Evolutionary conservation across 371 early-diverging fungal species (phyloP).

Genomic region (Lichtheimia corymbifera): DNA sequence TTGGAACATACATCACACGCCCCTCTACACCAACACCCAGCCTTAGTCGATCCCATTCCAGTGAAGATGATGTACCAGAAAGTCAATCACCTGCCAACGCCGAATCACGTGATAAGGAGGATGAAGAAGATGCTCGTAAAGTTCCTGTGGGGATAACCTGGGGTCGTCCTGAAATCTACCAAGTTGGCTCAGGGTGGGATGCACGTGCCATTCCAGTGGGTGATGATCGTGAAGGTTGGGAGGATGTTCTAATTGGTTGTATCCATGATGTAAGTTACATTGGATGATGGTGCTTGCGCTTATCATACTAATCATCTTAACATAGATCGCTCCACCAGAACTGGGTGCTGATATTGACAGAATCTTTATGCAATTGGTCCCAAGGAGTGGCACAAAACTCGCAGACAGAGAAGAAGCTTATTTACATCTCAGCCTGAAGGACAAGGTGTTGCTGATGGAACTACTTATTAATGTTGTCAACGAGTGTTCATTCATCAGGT

Average conservation of each 20-base stretch:
- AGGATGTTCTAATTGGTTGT: constrained; percentile 47
- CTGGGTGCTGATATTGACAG: constrained; percentile 45
- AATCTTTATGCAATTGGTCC: constrained; percentile 51
- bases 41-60: neutral
- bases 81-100: too few relatives aligned
- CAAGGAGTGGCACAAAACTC: constrained; percentile 33
- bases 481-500: constrained; percentile 45
- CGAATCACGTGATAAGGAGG: too few relatives aligned
- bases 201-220: constrained; percentile 25
- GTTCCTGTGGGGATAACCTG: neutral
- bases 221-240: constrained; percentile 48
- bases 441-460: constrained; percentile 52
- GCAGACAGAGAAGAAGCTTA: constrained; percentile 52
- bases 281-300: neutral
- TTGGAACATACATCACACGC: neutral
- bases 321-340: constrained; percentile 52
- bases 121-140: too few relatives aligned
- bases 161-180: constrained; percentile 30
- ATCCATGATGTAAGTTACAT: constrained; percentile 38
- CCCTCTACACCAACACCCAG: neutral
- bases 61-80: too few relatives aligned
- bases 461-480: constrained; percentile 55
- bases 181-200: constrained; percentile 38
- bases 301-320: neutral
- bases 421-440: constrained; percentile 39